Conservation (phyloP, 768 basidiomycete species). For the Mycena indigotica region DNA sequence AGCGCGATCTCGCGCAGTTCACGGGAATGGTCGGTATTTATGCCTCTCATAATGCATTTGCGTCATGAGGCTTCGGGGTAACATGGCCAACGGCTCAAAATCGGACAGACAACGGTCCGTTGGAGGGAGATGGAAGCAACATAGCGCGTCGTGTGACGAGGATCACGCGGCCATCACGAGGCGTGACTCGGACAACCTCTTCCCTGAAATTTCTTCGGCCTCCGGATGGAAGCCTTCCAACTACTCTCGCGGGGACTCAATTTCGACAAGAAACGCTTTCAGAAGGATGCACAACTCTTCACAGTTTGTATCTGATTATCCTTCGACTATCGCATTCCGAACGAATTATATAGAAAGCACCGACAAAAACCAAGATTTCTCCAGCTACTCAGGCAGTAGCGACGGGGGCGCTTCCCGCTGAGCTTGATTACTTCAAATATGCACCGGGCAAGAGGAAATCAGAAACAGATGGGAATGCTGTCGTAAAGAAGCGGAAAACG, state of each 20-base stretch:
- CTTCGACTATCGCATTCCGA: no score
- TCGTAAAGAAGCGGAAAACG: slow-evolving; percentile 40
- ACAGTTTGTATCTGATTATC: slow-evolving; percentile 46
- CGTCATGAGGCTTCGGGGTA: no score
- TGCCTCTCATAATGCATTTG: no score
- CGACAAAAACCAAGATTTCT: slow-evolving; percentile 25
- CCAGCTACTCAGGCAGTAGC: slow-evolving; percentile 4
- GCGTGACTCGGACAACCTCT: not conserved
- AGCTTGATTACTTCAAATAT: slow-evolving; percentile 93
- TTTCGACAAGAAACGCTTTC: slow-evolving; percentile 79
- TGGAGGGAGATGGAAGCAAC: no score
- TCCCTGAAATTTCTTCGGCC: not conserved
- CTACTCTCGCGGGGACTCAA: slow-evolving; percentile 83
- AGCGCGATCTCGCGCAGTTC: no score
- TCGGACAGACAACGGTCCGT: not conserved
- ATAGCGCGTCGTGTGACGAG: not conserved
- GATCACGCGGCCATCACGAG: not conserved
- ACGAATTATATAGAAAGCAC: slow-evolving; percentile 20
- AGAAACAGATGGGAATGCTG: slow-evolving; percentile 20
- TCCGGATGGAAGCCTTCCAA: slow-evolving; percentile 91
- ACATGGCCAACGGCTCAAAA: no score
- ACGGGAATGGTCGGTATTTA: not conserved
- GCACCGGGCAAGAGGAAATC: slow-evolving; percentile 61
- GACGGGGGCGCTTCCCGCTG: slow-evolving; percentile 63
- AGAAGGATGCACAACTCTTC: slow-evolving; percentile 71